Evolutionary conservation across 73 alveolate genomes (phyloP).

Genomic region (Vitrella brassicaformis): DNA sequence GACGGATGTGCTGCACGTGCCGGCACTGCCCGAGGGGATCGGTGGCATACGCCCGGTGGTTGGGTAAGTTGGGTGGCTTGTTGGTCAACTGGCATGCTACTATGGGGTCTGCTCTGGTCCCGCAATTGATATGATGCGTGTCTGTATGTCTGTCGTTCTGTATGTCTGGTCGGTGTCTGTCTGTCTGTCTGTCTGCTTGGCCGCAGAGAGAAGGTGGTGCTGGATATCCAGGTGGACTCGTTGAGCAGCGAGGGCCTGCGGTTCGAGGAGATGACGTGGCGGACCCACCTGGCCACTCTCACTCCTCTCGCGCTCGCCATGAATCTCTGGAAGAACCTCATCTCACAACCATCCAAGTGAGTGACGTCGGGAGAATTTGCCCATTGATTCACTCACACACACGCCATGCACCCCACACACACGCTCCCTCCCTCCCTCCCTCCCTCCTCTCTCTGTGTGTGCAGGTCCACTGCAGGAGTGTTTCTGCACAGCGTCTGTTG

Average conservation of each 20-base stretch:
- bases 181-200: neutral
- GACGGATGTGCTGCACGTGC: too few species aligned
- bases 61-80: neutral
- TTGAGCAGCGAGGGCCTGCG: neutral
- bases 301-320: constrained; percentile 4
- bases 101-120: too few species aligned
- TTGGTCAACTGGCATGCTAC: neutral
- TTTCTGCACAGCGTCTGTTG: too few species aligned
- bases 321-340: too few species aligned
- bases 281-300: neutral
- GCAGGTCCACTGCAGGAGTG: too few species aligned
- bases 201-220: neutral
- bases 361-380: too few species aligned
- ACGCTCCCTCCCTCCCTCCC: neutral
- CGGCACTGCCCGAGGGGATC: neutral
- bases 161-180: neutral
- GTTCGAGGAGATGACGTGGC: constrained; percentile 2
- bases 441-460: neutral
- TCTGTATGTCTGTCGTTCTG: neutral
- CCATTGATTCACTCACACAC: too few species aligned
- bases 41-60: neutral
- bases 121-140: too few species aligned
- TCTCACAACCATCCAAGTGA: too few species aligned
- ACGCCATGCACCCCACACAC: neutral
- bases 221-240: neutral